Evolutionary conservation across 129 eudicot genomes (phyloP), one percentile per base, ranked within the genome.

Genomic region (Artemisia argyi): DNA sequence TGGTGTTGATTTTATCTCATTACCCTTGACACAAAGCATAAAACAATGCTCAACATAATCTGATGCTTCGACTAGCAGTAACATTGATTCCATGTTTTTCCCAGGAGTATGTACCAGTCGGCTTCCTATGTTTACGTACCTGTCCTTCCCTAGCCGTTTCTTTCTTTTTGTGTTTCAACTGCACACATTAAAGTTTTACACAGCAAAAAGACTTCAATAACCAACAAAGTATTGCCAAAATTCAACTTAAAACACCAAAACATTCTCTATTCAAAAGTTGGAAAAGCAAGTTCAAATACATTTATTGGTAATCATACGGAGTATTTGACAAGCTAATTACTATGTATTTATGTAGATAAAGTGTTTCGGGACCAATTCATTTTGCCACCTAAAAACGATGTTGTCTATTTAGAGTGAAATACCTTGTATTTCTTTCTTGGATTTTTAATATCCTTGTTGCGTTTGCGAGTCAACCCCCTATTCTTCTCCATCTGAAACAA

Each of bases 381-480:
- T 61, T 61, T 61, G 66, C 17, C 20, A 5, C 46, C 66, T 28
- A 39, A 15, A 15, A 68, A 47, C n/a, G 7, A 50, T 17, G n/a
- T 53, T 5, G 0, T 15, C 42, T 39, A 22, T n/a, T n/a, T 14
- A 69, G 44, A 24, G 72, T 7, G 16, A 52, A 50, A 47, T 83
- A 93, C 98, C 97, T 68, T 94, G 78, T 90, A 82, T n/a, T 90
- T 90, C 86, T 84, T 86, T 85, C 97, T 86, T 5, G 97, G 97
- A 82, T 94, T 94, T 42, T 94, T 94, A 0, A 8, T 66, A 22
- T 68, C 75, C 77, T 86, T 94, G 78, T 90, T 90, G 47, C 99
- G 89, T 7, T 72, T 24, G 50, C 91, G 99, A 32, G 97, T 94
- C 70, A 94, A 78, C 28, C 99, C 99, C 67, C 91, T 88, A 64